A percentile compares a stretch with the other conserved stretches of the same genome.
These are phyloP conservation scores for Termitomyces sp. DNA, from an alignment of 768 basidiomycete genomes.

Conservation along the genomic window DNA sequence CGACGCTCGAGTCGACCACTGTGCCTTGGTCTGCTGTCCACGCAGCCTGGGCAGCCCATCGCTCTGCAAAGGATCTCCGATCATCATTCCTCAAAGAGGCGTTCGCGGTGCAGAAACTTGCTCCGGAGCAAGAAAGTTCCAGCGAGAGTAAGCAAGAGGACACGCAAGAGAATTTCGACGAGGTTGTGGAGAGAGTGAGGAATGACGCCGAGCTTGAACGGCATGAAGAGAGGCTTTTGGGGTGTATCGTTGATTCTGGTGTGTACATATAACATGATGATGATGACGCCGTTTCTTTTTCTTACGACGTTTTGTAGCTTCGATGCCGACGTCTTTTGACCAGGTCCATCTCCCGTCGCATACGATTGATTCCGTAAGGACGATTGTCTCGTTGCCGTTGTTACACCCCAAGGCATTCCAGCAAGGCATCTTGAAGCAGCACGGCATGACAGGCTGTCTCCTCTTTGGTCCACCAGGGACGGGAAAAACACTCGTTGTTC, in stretches of 20 bases:
- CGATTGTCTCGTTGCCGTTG: constrained; percentile 84
- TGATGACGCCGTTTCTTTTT: constrained; percentile 11
- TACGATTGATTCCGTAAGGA: constrained; percentile 90
- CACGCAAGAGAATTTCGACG: constrained; percentile 46
- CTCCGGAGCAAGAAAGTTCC: constrained; percentile 22
- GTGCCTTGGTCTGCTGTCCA: constrained; percentile 67
- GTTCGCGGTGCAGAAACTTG: constrained; percentile 21
- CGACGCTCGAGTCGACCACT: constrained; percentile 48
- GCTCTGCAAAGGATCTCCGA: constrained; percentile 44
- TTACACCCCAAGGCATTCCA: constrained; percentile 85
- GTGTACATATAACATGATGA: constrained; percentile 15
- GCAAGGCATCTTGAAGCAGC: constrained; percentile 85
- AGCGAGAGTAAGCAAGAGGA: constrained; percentile 31
- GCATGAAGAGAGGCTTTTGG: constrained; percentile 77
- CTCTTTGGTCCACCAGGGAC: constrained; percentile 90
- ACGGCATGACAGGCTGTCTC: constrained; percentile 87
- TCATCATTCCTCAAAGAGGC: constrained; percentile 59
- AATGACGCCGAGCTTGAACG: constrained; percentile 69
- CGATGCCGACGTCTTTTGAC: constrained; percentile 78
- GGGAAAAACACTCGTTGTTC: constrained; percentile 85
- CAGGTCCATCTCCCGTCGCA: constrained; percentile 86
- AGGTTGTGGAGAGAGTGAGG: constrained; percentile 72
- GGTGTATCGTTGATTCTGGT: constrained; percentile 85
- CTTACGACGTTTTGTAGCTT: constrained; percentile 32
- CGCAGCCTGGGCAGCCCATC: constrained; percentile 59